Conservation (phyloP, 306 rosid species). For the Bauhinia variegata region DNA sequence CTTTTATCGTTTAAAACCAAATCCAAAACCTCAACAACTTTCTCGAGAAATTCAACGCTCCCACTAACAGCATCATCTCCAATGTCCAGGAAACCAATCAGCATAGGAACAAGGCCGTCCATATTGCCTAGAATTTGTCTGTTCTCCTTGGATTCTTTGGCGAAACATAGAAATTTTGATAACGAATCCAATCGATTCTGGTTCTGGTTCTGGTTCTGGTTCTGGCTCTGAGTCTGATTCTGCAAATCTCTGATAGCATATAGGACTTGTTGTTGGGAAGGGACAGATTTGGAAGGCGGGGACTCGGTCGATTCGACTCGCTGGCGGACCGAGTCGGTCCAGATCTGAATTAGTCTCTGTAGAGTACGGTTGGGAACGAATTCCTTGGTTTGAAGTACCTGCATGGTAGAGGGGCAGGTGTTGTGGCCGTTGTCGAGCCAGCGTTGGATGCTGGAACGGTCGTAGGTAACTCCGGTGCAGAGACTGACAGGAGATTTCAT, state of each 20-base stretch:
- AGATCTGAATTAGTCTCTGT: constrained; percentile 91
- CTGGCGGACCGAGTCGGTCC: constrained; percentile 71
- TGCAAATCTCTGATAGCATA: constrained; percentile 39
- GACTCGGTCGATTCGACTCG: constrained; percentile 50
- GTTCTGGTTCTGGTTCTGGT: neutral
- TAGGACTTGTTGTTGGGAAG: constrained; percentile 45
- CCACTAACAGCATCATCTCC: constrained; percentile 42
- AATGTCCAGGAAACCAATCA: constrained; percentile 61
- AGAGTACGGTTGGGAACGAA: constrained; percentile 80
- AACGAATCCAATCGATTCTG: constrained; percentile 40
- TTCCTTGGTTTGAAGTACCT: constrained; percentile 71
- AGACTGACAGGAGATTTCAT: constrained; percentile 96
- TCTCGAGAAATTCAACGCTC: constrained; percentile 46
- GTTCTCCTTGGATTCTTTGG: constrained; percentile 61
- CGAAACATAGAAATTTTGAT: constrained; percentile 51
- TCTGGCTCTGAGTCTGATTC: neutral
- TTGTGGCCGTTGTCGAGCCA: constrained; percentile 96
- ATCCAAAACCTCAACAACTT: constrained; percentile 50
- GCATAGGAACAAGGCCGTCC: constrained; percentile 51
- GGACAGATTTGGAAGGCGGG: neutral
- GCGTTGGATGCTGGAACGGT: constrained; percentile 89
- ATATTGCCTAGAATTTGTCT: constrained; percentile 53
- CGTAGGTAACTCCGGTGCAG: constrained; percentile 93
- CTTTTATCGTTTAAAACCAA: constrained; percentile 48
- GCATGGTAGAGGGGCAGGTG: constrained; percentile 99